Percentiles rank a stretch among this genome's conserved stretches.
These are phyloP conservation scores for Obelidium mucronatum DNA, from an alignment of 192 early-diverging fungal species.

Conservation along the genomic window DNA sequence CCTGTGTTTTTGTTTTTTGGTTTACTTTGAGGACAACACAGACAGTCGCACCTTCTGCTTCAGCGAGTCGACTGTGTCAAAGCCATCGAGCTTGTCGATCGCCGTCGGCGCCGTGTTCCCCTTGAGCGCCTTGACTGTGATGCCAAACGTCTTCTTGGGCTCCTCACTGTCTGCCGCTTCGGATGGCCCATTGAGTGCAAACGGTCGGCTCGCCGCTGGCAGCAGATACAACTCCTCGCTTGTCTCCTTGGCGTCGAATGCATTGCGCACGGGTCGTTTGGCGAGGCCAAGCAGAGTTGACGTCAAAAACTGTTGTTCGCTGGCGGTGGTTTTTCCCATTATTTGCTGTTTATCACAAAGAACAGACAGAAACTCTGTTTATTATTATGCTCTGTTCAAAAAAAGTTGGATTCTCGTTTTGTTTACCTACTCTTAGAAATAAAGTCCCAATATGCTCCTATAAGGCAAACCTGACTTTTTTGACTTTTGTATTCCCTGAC, in stretches of 20 bases:
- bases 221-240: neutral
- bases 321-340: conserved; percentile 23
- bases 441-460: too few relatives aligned
- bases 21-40: neutral
- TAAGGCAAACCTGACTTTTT: too few relatives aligned
- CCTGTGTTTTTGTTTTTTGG: neutral
- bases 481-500: too few relatives aligned
- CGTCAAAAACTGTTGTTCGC: neutral
- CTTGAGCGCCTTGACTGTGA: conserved; percentile 31
- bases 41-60: neutral
- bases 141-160: neutral
- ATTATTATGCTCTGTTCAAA: too few relatives aligned
- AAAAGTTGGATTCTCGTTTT: too few relatives aligned
- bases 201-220: conserved; percentile 23
- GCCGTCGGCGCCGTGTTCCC: conserved; percentile 10
- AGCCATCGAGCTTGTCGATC: neutral
- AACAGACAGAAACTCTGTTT: too few relatives aligned
- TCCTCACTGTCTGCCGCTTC: neutral
- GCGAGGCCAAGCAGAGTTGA: neutral
- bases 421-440: too few relatives aligned
- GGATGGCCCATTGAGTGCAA: conserved; percentile 10
- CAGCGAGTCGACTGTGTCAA: conserved; percentile 8
- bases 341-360: too few relatives aligned
- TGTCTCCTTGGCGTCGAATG: conserved; percentile 6
- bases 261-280: conserved; percentile 10